Base-by-base conservation (phyloP, 2,329 filamentous ascomycete genomes). In the Colletotrichum simmondsii region DNA sequence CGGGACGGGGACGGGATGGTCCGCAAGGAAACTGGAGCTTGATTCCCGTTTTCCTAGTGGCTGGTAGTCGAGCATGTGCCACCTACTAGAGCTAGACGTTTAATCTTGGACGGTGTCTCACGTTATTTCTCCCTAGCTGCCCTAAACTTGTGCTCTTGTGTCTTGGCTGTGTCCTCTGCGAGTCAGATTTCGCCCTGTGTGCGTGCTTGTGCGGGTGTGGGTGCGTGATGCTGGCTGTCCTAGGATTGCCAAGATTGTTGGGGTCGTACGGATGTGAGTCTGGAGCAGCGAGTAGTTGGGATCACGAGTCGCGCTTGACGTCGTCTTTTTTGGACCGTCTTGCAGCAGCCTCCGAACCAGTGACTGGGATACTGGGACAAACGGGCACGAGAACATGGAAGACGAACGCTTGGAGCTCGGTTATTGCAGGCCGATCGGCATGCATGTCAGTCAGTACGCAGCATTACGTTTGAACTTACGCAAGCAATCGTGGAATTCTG, bases 401-500 rank as follows among this genome's bases (percentile, higher is more conserved):
- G 35, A 70, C 46, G 65, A 14, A 37, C 16, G 54, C 28, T 24
- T 70, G 70, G 46, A 42, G 46, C 46, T 73, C 71, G 66, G 71
- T 35, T 73, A 71, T 65, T 70, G 56, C 37, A 71, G 71, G 71
- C 54, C 54, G 30, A 61, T 71, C 60, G 61, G 56, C 60, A 70
- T 60, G 70, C 56, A 60, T 37, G 42, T 54, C 30, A 26, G 56
- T 16, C 52, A 54, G 32, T 42, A 32, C 42, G 56, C 56, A 65
- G 19, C 49, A 65, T 73, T 73, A 73, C 71, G 66, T 57, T 56
- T 30, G 12, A 35, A 71, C 60, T 73, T 71, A 71, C 71, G 66
- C 66, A 73, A 72, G 66, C 70, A 46, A 73, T 65, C 71, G 67
- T 54, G 22, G 70, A 59, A 72, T 46, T 26, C 32, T 53, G 49